Evolutionary conservation across 1,139 yeast genomes (phyloP).

Genomic region (Candida sp.): DNA sequence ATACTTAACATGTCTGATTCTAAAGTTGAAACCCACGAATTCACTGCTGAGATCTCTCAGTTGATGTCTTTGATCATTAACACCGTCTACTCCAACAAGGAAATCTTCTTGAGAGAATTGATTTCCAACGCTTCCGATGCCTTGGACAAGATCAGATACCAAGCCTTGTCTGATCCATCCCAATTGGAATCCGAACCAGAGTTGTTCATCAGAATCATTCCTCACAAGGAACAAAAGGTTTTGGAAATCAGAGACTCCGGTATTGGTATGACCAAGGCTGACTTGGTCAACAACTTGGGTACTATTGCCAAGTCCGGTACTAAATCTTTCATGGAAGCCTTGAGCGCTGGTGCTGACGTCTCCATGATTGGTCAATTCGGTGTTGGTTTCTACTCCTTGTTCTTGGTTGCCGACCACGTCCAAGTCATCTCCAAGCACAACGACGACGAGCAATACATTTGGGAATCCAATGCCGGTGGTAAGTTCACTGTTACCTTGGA

Average conservation of each 20-base stretch:
- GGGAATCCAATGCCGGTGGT: slow-evolving; percentile 99
- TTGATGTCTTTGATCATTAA: slow-evolving; percentile 99
- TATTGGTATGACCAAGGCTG: slow-evolving; percentile 99
- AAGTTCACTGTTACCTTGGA: slow-evolving; percentile 97
- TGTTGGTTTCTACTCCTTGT: slow-evolving; percentile 99
- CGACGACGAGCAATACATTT: slow-evolving; percentile 99
- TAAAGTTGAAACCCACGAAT: slow-evolving; percentile 86
- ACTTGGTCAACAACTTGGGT: slow-evolving; percentile 98
- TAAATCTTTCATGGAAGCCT: slow-evolving; percentile 99
- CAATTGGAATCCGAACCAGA: slow-evolving; percentile 96
- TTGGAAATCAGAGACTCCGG: slow-evolving; percentile 99
- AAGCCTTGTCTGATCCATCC: slow-evolving; percentile 91
- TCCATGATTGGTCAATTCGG: slow-evolving; percentile 99
- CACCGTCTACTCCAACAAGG: slow-evolving; percentile 99
- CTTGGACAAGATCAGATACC: slow-evolving; percentile 94
- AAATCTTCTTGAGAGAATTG: slow-evolving; percentile 98
- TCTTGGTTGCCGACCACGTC: slow-evolving; percentile 99
- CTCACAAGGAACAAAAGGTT: slow-evolving; percentile 91
- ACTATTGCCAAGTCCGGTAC: slow-evolving; percentile 99
- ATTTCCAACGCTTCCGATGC: slow-evolving; percentile 94
- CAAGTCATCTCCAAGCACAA: slow-evolving; percentile 99
- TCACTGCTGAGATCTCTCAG: slow-evolving; percentile 99
- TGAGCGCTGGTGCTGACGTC: slow-evolving; percentile 99
- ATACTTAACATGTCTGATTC: slow-evolving; percentile 52
- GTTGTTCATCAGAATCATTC: slow-evolving; percentile 96